Evolutionary conservation across 2,329 filamentous ascomycete species (phyloP).

Genomic region (Chrysoporthe austroafricana): DNA sequence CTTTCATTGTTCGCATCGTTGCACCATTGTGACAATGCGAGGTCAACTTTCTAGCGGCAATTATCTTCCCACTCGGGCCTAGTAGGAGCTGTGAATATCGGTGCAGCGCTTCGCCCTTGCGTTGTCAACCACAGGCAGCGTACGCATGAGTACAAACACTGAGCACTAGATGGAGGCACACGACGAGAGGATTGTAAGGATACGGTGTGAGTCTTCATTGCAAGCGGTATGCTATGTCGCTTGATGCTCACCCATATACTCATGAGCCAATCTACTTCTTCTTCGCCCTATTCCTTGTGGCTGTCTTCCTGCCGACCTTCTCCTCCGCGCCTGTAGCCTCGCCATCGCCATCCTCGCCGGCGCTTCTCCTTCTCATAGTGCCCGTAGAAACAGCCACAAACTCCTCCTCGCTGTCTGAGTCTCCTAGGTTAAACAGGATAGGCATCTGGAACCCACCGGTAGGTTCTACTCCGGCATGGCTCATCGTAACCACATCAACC

Average conservation of each 20-base stretch:
- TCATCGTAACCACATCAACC: constrained; percentile 83
- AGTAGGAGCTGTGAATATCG: not conserved
- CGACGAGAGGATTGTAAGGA: not conserved
- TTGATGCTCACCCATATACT: not conserved
- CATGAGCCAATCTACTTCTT: constrained; percentile 37
- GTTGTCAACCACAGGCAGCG: not conserved
- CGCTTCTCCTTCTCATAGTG: constrained; percentile 85
- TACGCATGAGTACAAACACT: not conserved
- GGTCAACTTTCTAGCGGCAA: not conserved
- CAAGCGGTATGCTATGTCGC: not conserved
- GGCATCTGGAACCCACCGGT: constrained; percentile 80
- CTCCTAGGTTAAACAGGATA: constrained; percentile 87
- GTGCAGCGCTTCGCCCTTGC: not conserved
- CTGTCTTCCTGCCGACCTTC: constrained; percentile 47
- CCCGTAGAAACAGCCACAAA: constrained; percentile 70
- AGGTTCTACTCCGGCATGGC: constrained; percentile 64
- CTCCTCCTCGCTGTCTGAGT: constrained; percentile 96
- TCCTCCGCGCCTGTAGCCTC: constrained; percentile 52
- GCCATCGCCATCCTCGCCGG: constrained; percentile 72
- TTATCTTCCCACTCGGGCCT: not conserved
- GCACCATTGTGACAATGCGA: not conserved
- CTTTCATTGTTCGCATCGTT: not conserved
- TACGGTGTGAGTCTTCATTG: constrained; percentile 1
- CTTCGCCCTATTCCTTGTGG: constrained; percentile 46
- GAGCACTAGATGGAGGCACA: not conserved